Base-by-base conservation (phyloP, 805 yeast genomes). In the Ogataea pignaliae region DNA sequence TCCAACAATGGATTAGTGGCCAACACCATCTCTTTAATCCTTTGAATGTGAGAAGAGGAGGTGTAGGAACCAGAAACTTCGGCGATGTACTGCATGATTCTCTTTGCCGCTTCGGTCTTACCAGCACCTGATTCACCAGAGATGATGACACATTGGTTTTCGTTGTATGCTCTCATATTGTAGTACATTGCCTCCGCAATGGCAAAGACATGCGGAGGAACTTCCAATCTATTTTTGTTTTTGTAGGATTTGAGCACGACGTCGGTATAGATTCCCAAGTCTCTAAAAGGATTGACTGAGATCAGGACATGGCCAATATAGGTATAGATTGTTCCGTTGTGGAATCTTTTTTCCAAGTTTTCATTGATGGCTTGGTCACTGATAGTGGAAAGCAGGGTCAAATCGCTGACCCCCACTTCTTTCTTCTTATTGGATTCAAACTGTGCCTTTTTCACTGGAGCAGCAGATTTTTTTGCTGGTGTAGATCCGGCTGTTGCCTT, bases 51-150 rank as follows among this genome's bases (percentile, higher is more conserved):
- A n/a, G 72, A 73, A 29, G 85, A 75, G 16, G 85, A 73, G 8
- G 80, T 67, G 8, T 73, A 63, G 13, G 80, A 74, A 11, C 90
- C 95, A 2, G 93, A 83, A 3, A 89, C 96, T 18, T 90, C 81
- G 32, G 97, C 89, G 54, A 91, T 85, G 63, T 91, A 91, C 67
- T 91, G 97, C 98, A 91, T 91, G 65, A 91, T 90, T 63, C 95
- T 81, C 71, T 91, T 91, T 35, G 98, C 97, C 17, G 97, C 97
- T 68, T 91, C 98, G 5, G 98, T 91, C 62, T 91, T 91, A 40
- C 98, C 98, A 4, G 98, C 98, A 50, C 98, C 98, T 1, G 96
- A 87, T 64, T 91, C 98, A 45, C 98, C 98, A 3, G 96, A 87
- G 53, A 93, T 93, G 56, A 93, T 93, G 17, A 93, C 98, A 75